Conservation (phyloP, 805 yeast genomes). For the Lipomyces spencermartinsiae region DNA sequence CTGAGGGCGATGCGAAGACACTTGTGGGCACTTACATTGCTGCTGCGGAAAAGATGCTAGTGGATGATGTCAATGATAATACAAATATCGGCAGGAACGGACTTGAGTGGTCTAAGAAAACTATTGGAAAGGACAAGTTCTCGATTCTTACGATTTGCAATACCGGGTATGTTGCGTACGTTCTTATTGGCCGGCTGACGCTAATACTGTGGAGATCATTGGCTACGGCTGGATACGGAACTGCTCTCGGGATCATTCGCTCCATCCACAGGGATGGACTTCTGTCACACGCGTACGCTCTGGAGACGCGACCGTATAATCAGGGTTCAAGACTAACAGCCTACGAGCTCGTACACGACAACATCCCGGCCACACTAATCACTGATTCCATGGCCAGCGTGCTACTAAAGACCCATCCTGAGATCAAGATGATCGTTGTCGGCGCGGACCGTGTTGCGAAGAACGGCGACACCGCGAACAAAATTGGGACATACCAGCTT, state of each 20-base stretch:
- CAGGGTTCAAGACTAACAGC: slow-evolving; percentile 96
- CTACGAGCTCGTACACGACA: slow-evolving; percentile 82
- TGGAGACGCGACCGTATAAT: slow-evolving; percentile 95
- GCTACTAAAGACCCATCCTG: slow-evolving; percentile 62
- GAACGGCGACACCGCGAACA: slow-evolving; percentile 96
- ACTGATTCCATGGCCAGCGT: slow-evolving; percentile 93
- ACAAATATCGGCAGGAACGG: slow-evolving; percentile 81
- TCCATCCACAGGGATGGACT: slow-evolving; percentile 60
- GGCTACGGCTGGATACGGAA: slow-evolving; percentile 97
- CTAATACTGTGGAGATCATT: slow-evolving; percentile 54
- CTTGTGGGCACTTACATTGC: slow-evolving; percentile 46
- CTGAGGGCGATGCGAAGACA: slow-evolving; percentile 42
- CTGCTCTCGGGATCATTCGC: slow-evolving; percentile 91
- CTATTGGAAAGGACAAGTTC: slow-evolving; percentile 62
- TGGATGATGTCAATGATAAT: slow-evolving; percentile 81
- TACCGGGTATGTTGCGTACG: slow-evolving; percentile 61
- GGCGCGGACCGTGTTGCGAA: slow-evolving; percentile 95
- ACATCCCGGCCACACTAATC: slow-evolving; percentile 84
- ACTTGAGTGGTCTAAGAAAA: slow-evolving; percentile 63
- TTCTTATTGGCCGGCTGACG: not conserved
- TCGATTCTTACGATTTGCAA: slow-evolving; percentile 91
- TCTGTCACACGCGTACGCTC: slow-evolving; percentile 70
- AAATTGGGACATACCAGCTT: slow-evolving; percentile 92
- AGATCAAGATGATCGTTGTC: slow-evolving; percentile 86
- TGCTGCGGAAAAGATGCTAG: slow-evolving; percentile 59